Evolutionary conservation across 1,139 yeast species (phyloP).

Genomic region (Geotrichum candidum): DNA sequence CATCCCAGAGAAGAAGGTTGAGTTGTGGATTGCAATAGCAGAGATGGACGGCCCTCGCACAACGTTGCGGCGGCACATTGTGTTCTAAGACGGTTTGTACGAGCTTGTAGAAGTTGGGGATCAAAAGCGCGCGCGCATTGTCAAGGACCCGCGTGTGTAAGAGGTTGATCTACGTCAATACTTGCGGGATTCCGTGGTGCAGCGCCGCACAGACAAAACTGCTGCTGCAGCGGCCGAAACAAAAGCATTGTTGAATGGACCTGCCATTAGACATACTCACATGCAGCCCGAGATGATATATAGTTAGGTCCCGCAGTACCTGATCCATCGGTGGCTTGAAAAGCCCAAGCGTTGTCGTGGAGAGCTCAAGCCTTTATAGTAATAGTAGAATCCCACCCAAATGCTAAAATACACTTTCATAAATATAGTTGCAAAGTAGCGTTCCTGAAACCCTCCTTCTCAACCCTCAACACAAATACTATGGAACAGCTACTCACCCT

Average conservation of each 20-base stretch:
- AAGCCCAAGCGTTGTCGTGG: background rate
- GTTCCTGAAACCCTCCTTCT: background rate
- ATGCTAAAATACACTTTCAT: background rate
- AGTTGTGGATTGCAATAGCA: conserved; percentile 13
- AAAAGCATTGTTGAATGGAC: background rate
- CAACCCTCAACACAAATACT: background rate
- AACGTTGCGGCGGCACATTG: conserved; percentile 8
- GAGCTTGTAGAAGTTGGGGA: background rate
- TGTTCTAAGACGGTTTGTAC: background rate
- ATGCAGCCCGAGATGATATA: background rate
- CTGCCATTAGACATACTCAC: background rate
- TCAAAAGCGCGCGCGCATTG: background rate
- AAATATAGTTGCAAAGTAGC: background rate
- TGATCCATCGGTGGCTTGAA: background rate
- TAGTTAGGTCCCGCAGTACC: background rate
- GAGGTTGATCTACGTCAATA: background rate
- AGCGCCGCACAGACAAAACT: background rate
- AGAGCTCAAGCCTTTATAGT: background rate
- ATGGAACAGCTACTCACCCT: conserved; percentile 23
- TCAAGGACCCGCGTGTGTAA: background rate
- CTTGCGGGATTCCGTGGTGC: background rate
- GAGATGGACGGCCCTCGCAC: conserved; percentile 10
- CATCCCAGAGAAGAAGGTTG: conserved; percentile 9
- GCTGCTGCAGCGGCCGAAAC: background rate
- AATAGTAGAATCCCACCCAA: background rate